Conservation (phyloP, 805 yeast genomes). For the Tetrapisispora nanseiensis region DNA sequence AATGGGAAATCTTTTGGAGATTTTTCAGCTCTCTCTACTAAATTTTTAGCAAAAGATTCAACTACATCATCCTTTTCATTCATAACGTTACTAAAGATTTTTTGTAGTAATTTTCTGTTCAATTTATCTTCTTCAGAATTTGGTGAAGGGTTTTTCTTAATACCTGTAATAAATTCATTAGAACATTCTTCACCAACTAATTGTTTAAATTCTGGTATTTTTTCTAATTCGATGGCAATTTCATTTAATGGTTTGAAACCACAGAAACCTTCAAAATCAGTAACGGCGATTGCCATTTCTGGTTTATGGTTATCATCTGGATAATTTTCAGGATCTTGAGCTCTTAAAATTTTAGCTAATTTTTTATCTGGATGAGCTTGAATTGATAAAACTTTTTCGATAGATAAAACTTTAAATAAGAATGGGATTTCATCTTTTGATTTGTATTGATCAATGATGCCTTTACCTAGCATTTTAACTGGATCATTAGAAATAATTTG, state of each 20-base stretch:
- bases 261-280: conserved; percentile 94
- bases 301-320: conserved; percentile 99
- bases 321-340: conserved; percentile 80
- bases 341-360: conserved; percentile 67
- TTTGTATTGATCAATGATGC: conserved; percentile 56
- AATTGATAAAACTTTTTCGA: conserved; percentile 83
- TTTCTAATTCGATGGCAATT: conserved; percentile 55
- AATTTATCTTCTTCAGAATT: conserved; percentile 44
- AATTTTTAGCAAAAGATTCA: conserved; percentile 44
- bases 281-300: conserved; percentile 98
- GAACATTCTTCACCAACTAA: conserved; percentile 58
- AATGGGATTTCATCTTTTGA: conserved; percentile 71
- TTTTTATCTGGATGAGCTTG: conserved; percentile 97
- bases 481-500: conserved; percentile 58
- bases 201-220: conserved; percentile 66
- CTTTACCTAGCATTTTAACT: conserved; percentile 44
- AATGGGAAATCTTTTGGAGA: conserved; percentile 48
- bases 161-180: conserved; percentile 42
- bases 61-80: conserved; percentile 57
- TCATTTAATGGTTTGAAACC: conserved; percentile 89
- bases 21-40: conserved; percentile 54
- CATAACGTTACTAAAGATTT: conserved; percentile 78
- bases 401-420: conserved; percentile 86
- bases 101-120: conserved; percentile 60
- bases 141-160: conserved; percentile 34